These are phyloP conservation scores for Pseudopediastrum boryanum DNA, from an alignment of 139 green algal genomes.

Conservation along the genomic window DNA sequence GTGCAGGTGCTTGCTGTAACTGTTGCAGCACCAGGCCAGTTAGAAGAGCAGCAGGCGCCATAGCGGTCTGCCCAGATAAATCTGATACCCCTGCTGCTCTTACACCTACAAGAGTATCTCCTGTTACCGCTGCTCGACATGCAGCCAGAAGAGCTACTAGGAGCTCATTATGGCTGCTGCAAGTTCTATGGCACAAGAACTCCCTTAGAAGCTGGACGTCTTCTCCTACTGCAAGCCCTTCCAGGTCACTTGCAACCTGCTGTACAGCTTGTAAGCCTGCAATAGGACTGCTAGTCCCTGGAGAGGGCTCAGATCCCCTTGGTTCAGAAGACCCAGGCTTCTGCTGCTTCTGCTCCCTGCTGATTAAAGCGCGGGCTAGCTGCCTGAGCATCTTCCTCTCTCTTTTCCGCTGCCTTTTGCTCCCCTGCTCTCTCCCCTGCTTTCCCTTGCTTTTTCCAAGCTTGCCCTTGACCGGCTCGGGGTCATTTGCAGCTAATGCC, in stretches of 20 bases:
- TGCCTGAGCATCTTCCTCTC: no score
- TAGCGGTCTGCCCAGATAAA: no score
- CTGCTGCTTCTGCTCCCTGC: no score
- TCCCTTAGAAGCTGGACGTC: not conserved
- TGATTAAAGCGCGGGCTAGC: no score
- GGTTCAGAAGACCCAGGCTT: no score
- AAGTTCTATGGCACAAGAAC: not conserved
- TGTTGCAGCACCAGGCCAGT: slow-evolving; percentile 14
- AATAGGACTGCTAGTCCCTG: no score
- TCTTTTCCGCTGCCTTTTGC: not conserved
- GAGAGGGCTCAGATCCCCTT: not conserved
- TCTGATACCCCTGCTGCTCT: not conserved
- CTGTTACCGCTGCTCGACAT: not conserved
- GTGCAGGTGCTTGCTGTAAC: no score
- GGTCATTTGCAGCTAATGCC: no score
- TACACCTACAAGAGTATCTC: no score
- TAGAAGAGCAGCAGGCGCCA: no score
- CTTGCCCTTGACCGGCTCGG: no score
- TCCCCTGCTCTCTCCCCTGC: not conserved
- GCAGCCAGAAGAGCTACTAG: not conserved
- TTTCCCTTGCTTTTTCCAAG: no score
- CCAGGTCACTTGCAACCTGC: not conserved
- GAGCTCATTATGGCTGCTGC: not conserved
- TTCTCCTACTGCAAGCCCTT: not conserved
- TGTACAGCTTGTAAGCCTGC: not conserved